A percentile compares a stretch with the other conserved stretches of the same genome.
These are phyloP conservation scores for Melampsora larici-populina DNA, from an alignment of 1,284 basidiomycete species.

Conservation along the genomic window DNA sequence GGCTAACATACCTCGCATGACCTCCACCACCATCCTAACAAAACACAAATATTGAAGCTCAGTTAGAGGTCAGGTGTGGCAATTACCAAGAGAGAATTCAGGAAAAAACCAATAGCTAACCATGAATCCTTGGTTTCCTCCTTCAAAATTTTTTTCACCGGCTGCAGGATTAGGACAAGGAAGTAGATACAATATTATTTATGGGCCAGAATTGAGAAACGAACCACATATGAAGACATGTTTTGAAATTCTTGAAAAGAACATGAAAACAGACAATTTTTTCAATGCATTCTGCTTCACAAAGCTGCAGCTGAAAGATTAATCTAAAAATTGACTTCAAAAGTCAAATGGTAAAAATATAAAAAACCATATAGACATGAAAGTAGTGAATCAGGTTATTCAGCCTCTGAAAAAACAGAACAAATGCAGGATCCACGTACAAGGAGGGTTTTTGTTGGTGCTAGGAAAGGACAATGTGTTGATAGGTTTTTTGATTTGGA, in stretches of 20 bases:
- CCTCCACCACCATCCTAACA: conserved; percentile 20
- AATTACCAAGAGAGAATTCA: no score
- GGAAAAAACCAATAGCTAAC: neutral
- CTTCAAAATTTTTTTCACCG: conserved; percentile 22
- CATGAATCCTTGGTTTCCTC: conserved; percentile 38
- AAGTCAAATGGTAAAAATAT: no score
- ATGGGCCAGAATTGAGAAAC: neutral
- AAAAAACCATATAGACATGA: conserved; percentile 24
- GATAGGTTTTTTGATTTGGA: conserved; percentile 64
- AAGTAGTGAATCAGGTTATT: conserved; percentile 58
- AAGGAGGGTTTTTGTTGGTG: conserved; percentile 61
- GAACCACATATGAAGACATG: conserved; percentile 3
- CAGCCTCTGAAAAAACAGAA: conserved; percentile 60
- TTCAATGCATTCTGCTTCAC: neutral
- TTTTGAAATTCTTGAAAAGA: conserved; percentile 22
- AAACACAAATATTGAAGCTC: neutral
- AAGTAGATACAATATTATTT: neutral
- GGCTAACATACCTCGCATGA: conserved; percentile 13
- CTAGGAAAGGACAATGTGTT: conserved; percentile 47
- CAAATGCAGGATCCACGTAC: conserved; percentile 64
- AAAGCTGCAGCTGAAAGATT: neutral
- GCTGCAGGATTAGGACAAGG: neutral
- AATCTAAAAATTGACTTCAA: neutral
- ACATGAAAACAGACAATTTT: conserved; percentile 1
- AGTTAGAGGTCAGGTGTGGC: no score